Evolutionary conservation across 345 rosid genomes (phyloP).

Genomic region (Syzygium oleosum): DNA sequence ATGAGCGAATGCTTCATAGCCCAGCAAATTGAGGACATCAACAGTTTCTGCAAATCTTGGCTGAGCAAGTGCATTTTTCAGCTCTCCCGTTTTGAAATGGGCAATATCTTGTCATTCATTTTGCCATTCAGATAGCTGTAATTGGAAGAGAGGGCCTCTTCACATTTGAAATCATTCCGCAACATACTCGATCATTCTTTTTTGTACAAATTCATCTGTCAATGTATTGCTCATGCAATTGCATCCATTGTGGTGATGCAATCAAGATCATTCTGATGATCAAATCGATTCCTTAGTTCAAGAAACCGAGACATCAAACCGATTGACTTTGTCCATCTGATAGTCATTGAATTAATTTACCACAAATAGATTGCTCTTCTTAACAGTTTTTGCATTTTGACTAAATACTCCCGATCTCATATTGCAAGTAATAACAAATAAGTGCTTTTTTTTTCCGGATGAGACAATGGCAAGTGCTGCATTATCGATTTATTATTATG

Average conservation of each 20-base stretch:
- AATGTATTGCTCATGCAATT: background rate
- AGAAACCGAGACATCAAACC: background rate
- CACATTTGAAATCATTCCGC: background rate
- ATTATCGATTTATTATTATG: background rate
- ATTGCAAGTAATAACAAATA: background rate
- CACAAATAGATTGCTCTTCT: too few relatives aligned
- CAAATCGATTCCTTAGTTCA: background rate
- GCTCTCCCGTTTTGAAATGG: background rate
- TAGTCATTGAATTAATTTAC: background rate
- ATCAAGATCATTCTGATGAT: background rate
- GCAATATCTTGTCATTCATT: background rate
- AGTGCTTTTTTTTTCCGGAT: background rate
- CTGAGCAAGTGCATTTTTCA: background rate
- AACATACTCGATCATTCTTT: background rate
- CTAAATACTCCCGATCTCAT: background rate
- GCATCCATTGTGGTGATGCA: background rate
- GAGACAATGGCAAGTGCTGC: background rate
- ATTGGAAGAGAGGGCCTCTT: background rate
- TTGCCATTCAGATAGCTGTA: background rate
- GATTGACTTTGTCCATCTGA: background rate
- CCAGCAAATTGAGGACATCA: background rate
- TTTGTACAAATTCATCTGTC: background rate
- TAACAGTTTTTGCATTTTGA: too few relatives aligned
- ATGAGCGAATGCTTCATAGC: background rate
- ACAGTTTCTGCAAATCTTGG: background rate